Base-by-base conservation (phyloP, 1,284 basidiomycete species). In the Ceratobasidium sp. region DNA sequence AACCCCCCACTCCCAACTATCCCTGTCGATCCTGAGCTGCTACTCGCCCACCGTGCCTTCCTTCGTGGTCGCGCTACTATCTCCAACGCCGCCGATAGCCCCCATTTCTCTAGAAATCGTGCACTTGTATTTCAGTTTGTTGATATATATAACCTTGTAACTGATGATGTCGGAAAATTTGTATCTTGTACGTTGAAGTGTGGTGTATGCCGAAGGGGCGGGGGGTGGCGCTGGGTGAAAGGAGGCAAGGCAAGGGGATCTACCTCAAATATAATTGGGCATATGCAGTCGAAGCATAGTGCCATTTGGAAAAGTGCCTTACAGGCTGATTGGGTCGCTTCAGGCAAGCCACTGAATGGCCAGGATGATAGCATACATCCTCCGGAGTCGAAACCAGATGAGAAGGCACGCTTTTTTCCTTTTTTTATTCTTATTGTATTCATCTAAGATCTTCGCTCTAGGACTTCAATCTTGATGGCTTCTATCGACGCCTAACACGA, bases 381-480 rank as follows among this genome's bases (percentile, higher is more conserved):
- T 15, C 26, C 33, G 33, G 33, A 10, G 15, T 17, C 59, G 6
- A 26, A 23, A 40, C 9, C 23, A 23, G 26, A n/a, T 28, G 9
- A 6, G 33, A 15, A 9, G 33, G 20, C 20, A 20, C n/a, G 59
- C 33, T 62, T 7, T 7, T 20, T 17, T 15, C 15, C n/a, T n/a
- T n/a, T n/a, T n/a, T n/a, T n/a, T 28, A 23, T 40, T 9, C 6
- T 9, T 6, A 62, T 26, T 62, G 9, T 40, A 28, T 26, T 62
- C 13, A 62, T 28, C 26, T 9, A 7, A 15, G 4, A 20, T 20
- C 20, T 6, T 44, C 28, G 7, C 28, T 44, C 1, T 15, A 67
- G 40, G 3, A 28, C 17, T 67, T 67, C n/a, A 17, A 70, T n/a
- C 26, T 57, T 10, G 76, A 77, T n/a, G 62, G 48, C 26, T 62